Conservation (phyloP, 805 yeast species). For the Hermanozyma aechmeae region DNA sequence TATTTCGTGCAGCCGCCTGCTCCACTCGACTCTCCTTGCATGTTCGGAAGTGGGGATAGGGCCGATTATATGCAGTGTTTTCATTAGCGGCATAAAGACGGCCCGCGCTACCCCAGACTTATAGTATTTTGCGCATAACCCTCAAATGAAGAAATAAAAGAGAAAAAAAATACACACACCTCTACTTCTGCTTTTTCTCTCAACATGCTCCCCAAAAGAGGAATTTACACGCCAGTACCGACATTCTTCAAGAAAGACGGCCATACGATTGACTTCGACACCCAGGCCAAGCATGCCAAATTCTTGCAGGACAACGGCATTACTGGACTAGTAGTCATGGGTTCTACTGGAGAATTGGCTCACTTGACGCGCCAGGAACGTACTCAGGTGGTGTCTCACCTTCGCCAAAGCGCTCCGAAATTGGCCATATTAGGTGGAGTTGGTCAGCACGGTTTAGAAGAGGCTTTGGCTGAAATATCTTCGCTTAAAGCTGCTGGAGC, state of each 20-base stretch:
- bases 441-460: slow-evolving; percentile 30
- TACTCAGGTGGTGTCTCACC: slow-evolving; percentile 13
- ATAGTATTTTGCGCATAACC: too few relatives aligned
- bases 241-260: slow-evolving; percentile 42
- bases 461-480: slow-evolving; percentile 9
- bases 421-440: slow-evolving; percentile 41
- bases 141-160: too few relatives aligned
- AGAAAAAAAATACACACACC: too few relatives aligned
- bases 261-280: slow-evolving; percentile 31
- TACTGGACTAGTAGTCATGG: slow-evolving; percentile 39
- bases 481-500: slow-evolving; percentile 14
- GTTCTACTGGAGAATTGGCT: slow-evolving; percentile 49
- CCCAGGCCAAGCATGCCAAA: slow-evolving; percentile 38
- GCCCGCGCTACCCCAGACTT: too few relatives aligned
- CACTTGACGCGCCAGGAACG: slow-evolving; percentile 41
- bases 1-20: too few relatives aligned
- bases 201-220: too few relatives aligned
- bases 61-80: too few relatives aligned
- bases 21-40: too few relatives aligned
- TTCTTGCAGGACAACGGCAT: slow-evolving; percentile 35
- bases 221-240: slow-evolving; percentile 45
- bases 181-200: too few relatives aligned
- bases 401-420: slow-evolving; percentile 29
- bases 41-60: too few relatives aligned
- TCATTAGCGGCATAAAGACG: too few relatives aligned